Evolutionary conservation across 163 green algal genomes (phyloP).

Genomic region (Prototheca cutis): DNA sequence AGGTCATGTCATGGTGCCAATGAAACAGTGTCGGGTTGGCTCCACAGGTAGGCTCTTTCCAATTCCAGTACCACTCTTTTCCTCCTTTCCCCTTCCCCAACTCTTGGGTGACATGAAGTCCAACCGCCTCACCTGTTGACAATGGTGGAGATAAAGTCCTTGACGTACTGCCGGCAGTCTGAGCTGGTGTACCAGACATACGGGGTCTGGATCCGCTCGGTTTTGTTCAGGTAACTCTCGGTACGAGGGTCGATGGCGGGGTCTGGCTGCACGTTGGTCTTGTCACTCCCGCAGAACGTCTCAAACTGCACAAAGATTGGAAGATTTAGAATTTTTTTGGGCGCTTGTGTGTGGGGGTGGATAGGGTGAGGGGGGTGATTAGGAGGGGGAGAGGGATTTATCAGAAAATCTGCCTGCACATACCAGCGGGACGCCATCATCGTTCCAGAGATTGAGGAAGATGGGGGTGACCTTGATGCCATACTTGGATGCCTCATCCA

Average conservation of each 20-base stretch:
- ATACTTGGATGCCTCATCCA: conserved; percentile 34
- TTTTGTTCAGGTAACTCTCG: conserved; percentile 1
- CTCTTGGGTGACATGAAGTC: too few species aligned
- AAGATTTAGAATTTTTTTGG: too few species aligned
- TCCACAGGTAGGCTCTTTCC: too few species aligned
- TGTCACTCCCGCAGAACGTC: conserved; percentile 13
- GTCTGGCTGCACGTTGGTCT: neutral
- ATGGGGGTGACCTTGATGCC: conserved; percentile 24
- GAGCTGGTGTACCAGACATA: conserved; percentile 9
- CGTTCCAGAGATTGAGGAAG: conserved; percentile 14
- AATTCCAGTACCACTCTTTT: too few species aligned
- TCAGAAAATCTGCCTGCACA: neutral
- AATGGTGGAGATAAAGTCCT: conserved; percentile 3
- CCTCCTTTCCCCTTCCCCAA: too few species aligned
- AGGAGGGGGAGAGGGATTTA: too few species aligned
- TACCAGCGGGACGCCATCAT: conserved; percentile 2
- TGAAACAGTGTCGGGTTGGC: too few species aligned
- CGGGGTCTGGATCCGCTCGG: conserved; percentile 9
- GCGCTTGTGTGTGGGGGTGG: too few species aligned
- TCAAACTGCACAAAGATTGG: too few species aligned
- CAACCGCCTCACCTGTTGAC: too few species aligned
- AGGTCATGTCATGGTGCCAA: too few species aligned
- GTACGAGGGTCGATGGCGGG: conserved; percentile 10
- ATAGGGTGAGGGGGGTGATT: too few species aligned
- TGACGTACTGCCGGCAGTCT: conserved; percentile 1